A percentile compares a stretch with the other conserved stretches of the same genome.
Conservation (phyloP, 1,284 basidiomycete species). For the Trichosporon asahii region DNA sequence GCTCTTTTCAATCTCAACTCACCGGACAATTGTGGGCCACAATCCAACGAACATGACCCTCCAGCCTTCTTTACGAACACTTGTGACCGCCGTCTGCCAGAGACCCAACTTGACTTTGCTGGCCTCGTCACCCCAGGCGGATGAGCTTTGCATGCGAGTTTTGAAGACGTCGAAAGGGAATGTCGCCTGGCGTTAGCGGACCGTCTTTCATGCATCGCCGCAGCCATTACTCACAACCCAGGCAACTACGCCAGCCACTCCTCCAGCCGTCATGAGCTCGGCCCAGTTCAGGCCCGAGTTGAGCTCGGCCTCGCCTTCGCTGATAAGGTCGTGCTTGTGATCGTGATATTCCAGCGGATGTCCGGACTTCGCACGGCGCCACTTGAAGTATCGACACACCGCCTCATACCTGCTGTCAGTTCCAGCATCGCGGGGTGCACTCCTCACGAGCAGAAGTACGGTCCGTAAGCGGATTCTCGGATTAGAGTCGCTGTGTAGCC, state of each 20-base stretch:
- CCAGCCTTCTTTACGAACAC: slow-evolving; percentile 64
- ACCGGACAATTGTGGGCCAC: slow-evolving; percentile 73
- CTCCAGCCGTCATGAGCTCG: slow-evolving; percentile 69
- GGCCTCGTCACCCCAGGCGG: slow-evolving; percentile 59
- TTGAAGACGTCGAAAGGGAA: slow-evolving; percentile 84
- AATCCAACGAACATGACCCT: slow-evolving; percentile 71
- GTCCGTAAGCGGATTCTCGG: slow-evolving; percentile 73
- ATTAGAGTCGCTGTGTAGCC: slow-evolving; percentile 68
- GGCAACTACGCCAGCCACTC: slow-evolving; percentile 61
- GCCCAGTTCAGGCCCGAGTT: slow-evolving; percentile 58
- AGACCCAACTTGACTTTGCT: slow-evolving; percentile 13
- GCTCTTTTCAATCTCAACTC: slow-evolving; percentile 33
- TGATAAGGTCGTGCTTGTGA: slow-evolving; percentile 47
- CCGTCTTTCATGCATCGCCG: too few relatives aligned
- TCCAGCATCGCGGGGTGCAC: neutral
- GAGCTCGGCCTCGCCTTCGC: slow-evolving; percentile 56
- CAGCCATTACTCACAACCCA: slow-evolving; percentile 52
- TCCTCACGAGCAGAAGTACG: slow-evolving; percentile 72
- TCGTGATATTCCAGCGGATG: slow-evolving; percentile 11
- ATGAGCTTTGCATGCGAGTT: slow-evolving; percentile 71
- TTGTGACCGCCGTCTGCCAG: slow-evolving; percentile 31
- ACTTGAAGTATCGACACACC: slow-evolving; percentile 61
- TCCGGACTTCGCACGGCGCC: slow-evolving; percentile 22
- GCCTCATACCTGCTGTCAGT: slow-evolving; percentile 62
- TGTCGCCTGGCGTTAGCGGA: slow-evolving; percentile 55